These are phyloP conservation scores for Fusarium redolens DNA, from an alignment of 2,329 filamentous ascomycete species.

Conservation along the genomic window DNA sequence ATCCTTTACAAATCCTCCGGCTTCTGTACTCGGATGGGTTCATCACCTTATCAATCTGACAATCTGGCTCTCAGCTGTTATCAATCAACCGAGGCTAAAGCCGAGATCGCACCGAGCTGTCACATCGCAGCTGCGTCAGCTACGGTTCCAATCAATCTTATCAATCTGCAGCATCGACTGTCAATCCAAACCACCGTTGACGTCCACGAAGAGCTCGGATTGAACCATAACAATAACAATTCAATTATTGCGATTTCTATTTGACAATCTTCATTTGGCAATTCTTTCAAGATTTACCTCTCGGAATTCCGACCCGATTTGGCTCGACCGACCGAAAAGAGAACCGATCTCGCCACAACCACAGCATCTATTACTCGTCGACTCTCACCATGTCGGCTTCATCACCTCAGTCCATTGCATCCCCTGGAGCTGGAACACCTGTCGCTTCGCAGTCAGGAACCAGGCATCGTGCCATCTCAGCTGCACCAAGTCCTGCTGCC, in stretches of 20 bases:
- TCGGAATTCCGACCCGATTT: slow-evolving; percentile 46
- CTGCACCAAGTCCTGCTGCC: slow-evolving; percentile 32
- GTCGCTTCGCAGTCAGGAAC: slow-evolving; percentile 23
- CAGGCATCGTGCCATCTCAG: slow-evolving; percentile 42
- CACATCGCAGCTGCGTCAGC: slow-evolving; percentile 24
- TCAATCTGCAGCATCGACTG: slow-evolving; percentile 31
- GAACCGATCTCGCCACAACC: slow-evolving; percentile 35
- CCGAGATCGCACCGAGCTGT: slow-evolving; percentile 33
- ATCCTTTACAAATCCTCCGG: not conserved
- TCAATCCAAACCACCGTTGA: slow-evolving; percentile 7
- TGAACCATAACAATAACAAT: not conserved
- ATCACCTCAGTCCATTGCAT: slow-evolving; percentile 35
- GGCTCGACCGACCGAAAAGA: slow-evolving; percentile 36
- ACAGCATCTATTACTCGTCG: slow-evolving; percentile 19
- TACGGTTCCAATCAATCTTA: slow-evolving; percentile 31
- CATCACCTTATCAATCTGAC: slow-evolving; percentile 14
- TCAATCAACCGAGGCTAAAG: slow-evolving; percentile 27
- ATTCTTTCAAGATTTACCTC: not conserved
- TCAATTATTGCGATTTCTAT: not conserved
- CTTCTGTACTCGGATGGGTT: slow-evolving; percentile 24
- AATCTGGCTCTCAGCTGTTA: slow-evolving; percentile 23
- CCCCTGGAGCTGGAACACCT: slow-evolving; percentile 36
- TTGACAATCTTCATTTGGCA: slow-evolving; percentile 22
- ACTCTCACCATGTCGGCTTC: slow-evolving; percentile 42
- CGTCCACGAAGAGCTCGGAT: slow-evolving; percentile 1